phyloP scores from a whole-genome alignment of 208 protist genomes.

The Crithidia thermophila region DNA sequence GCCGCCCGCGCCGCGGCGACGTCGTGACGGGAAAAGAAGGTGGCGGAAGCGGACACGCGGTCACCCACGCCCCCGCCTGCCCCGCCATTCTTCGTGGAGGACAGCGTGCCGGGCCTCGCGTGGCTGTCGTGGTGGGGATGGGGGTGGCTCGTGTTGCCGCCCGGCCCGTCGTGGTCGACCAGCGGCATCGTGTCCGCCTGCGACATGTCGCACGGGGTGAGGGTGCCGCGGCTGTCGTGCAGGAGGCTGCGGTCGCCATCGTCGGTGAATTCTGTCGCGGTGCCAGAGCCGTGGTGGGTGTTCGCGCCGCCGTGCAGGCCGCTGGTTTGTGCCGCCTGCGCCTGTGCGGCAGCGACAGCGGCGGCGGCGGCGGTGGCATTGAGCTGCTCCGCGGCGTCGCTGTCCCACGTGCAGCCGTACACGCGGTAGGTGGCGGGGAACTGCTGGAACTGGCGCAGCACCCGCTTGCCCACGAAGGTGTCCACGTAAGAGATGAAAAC shows the following conservation, averaged over 20 bases:
- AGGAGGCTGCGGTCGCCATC: neutral
- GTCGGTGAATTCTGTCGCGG: neutral
- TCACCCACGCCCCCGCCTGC: too few species aligned
- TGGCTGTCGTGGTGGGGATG: too few species aligned
- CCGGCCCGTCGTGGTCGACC: neutral
- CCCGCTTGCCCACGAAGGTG: conserved; percentile 71
- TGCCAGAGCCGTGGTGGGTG: too few species aligned
- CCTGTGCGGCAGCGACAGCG: neutral
- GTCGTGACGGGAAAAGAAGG: conserved; percentile 71
- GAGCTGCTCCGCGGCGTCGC: conserved; percentile 39
- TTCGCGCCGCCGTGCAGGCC: too few species aligned
- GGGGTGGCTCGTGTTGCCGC: too few species aligned
- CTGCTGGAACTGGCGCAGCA: conserved; percentile 59
- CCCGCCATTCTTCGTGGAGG: too few species aligned
- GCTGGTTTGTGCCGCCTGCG: too few species aligned
- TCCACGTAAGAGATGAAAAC: conserved; percentile 85
- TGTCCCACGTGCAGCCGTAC: conserved; percentile 80
- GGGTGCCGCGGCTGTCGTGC: conserved; percentile 11
- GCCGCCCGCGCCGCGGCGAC: conserved; percentile 50
- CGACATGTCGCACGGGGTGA: conserved; percentile 12
- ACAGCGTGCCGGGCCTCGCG: too few species aligned
- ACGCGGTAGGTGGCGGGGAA: conserved; percentile 57
- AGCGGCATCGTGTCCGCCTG: conserved; percentile 6
- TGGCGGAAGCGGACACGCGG: too few species aligned
- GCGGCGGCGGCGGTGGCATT: conserved; percentile 17